Evolutionary conservation across 805 yeast genomes (phyloP).

Genomic region (Naumovozyma castellii): DNA sequence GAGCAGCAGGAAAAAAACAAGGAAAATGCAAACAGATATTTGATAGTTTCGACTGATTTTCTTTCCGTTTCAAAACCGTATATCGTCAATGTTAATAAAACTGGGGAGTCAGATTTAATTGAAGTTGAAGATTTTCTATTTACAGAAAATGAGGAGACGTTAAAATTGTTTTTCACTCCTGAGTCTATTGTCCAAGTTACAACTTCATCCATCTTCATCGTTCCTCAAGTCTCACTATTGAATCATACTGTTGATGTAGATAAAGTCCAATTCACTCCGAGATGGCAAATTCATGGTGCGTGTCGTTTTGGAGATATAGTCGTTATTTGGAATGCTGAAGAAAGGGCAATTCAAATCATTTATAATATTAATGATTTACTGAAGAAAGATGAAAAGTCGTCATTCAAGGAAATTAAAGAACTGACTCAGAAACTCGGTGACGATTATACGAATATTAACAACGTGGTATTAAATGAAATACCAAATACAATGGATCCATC

Average conservation of each 20-base stretch:
- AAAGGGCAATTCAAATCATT: constrained; percentile 1
- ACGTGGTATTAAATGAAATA: too few relatives aligned
- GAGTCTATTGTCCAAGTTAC: constrained; percentile 12
- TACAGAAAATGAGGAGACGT: constrained; percentile 4
- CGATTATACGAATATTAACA: too few relatives aligned
- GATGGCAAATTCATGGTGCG: constrained; percentile 9
- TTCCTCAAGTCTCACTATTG: constrained; percentile 1
- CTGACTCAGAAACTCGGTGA: not conserved
- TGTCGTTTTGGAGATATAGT: constrained; percentile 4
- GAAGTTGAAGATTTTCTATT: constrained; percentile 16
- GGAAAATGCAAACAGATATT: constrained; percentile 1
- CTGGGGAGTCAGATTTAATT: constrained; percentile 3
- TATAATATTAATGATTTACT: not conserved
- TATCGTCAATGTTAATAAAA: constrained; percentile 4
- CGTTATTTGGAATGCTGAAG: constrained; percentile 13
- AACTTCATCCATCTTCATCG: not conserved
- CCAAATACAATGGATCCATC: too few relatives aligned
- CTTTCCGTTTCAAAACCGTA: constrained; percentile 5
- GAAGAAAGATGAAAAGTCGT: not conserved
- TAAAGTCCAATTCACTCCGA: constrained; percentile 3
- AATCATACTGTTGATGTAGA: constrained; percentile 5
- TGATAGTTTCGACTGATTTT: constrained; percentile 9
- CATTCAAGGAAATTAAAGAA: not conserved
- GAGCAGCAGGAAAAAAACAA: not conserved
- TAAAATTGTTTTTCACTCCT: constrained; percentile 7